Conservation (phyloP, 2,329 filamentous ascomycete species). For the Allantophomopsis cytisporea region DNA sequence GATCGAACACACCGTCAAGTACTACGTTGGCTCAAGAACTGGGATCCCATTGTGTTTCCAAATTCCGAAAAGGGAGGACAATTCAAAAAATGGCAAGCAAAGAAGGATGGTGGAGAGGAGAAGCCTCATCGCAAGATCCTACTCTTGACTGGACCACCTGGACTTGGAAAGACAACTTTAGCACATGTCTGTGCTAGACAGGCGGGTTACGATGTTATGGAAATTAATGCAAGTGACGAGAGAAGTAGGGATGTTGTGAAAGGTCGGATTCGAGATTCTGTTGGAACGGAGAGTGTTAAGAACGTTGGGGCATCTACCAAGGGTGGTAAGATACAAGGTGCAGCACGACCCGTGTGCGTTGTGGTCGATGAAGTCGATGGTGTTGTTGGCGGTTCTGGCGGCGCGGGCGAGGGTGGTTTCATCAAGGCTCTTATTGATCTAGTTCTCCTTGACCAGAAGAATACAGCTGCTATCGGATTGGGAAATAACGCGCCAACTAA, state of each 20-base stretch:
- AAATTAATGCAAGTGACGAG: constrained; percentile 97
- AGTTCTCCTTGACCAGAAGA: constrained; percentile 75
- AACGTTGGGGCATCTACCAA: constrained; percentile 42
- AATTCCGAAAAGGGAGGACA: constrained; percentile 43
- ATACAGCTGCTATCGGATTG: constrained; percentile 29
- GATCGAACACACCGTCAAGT: constrained; percentile 87
- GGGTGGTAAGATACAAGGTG: constrained; percentile 44
- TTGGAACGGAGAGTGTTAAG: constrained; percentile 90
- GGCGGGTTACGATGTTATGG: constrained; percentile 90
- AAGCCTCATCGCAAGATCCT: constrained; percentile 77
- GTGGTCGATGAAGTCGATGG: constrained; percentile 96
- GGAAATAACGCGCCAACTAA: constrained; percentile 14
- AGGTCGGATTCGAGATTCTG: constrained; percentile 77
- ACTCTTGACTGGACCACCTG: constrained; percentile 80
- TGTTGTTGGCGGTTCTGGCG: constrained; percentile 68
- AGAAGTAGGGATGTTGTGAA: constrained; percentile 81
- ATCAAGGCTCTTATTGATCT: constrained; percentile 91
- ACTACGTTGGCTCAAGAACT: constrained; percentile 83
- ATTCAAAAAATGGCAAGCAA: constrained; percentile 17
- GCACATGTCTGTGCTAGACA: constrained; percentile 93
- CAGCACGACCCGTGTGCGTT: constrained; percentile 79
- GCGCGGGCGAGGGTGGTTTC: constrained; percentile 80
- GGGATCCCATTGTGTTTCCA: constrained; percentile 89
- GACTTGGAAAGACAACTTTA: constrained; percentile 88
- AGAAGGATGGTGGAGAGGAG: constrained; percentile 42